A percentile compares a stretch with the other conserved stretches of the same genome.
Evolutionary conservation across 805 yeast genomes (phyloP).

Genomic region (Wickerhamomyces pijperi): DNA sequence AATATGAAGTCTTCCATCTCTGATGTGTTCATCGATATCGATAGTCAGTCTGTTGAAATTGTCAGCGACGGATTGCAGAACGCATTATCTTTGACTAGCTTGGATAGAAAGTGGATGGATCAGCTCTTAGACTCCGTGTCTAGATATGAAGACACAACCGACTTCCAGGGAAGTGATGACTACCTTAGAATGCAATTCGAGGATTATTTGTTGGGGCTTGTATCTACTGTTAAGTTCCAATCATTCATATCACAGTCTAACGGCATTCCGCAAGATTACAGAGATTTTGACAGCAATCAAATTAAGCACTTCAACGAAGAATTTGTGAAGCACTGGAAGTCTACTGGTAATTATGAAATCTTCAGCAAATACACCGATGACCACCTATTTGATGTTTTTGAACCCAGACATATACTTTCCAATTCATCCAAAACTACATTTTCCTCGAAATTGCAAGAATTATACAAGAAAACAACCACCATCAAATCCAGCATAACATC

Average conservation of each 20-base stretch:
- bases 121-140: slow-evolving; percentile 33
- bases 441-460: not conserved
- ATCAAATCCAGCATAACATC: not conserved
- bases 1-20: slow-evolving; percentile 51
- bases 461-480: not conserved
- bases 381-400: slow-evolving; percentile 54
- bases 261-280: slow-evolving; percentile 23
- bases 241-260: slow-evolving; percentile 35
- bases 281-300: slow-evolving; percentile 20
- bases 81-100: slow-evolving; percentile 34
- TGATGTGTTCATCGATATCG: slow-evolving; percentile 67
- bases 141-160: slow-evolving; percentile 27
- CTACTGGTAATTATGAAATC: slow-evolving; percentile 40
- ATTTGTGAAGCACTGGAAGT: slow-evolving; percentile 43
- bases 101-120: slow-evolving; percentile 72
- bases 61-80: slow-evolving; percentile 31
- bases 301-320: slow-evolving; percentile 29
- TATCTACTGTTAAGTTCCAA: slow-evolving; percentile 62
- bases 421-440: not conserved
- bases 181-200: slow-evolving; percentile 81
- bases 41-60: slow-evolving; percentile 35
- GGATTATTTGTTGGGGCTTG: slow-evolving; percentile 71
- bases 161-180: slow-evolving; percentile 73
- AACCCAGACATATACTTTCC: slow-evolving; percentile 27
- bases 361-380: slow-evolving; percentile 53